Evolutionary conservation across 23 red algal species (phyloP).

Genomic region (Gracilariopsis chorda): DNA sequence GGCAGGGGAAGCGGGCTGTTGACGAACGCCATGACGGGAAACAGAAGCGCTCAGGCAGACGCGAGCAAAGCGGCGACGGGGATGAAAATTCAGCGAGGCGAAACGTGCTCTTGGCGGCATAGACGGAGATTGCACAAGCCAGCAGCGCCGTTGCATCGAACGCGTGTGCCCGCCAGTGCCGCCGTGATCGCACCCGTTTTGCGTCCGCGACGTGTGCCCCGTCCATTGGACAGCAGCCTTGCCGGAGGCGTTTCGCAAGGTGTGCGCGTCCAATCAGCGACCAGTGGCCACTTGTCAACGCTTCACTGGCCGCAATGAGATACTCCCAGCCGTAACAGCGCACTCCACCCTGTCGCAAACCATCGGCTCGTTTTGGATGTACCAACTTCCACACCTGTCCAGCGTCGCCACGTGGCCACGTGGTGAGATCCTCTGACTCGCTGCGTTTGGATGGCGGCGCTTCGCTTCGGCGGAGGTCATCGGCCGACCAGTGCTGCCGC

Average conservation of each 20-base stretch:
- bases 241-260: neutral
- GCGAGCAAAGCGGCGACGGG: neutral
- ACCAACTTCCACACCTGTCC: no score
- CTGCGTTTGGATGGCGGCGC: no score
- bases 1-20: neutral
- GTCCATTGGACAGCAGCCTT: neutral
- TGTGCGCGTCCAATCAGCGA: neutral
- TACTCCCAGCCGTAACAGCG: no score
- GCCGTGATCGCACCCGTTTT: no score
- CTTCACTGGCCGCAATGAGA: neutral
- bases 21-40: slow-evolving; percentile 17
- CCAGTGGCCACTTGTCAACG: neutral
- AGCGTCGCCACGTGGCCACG: no score
- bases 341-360: no score
- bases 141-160: no score
- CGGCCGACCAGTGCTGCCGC: no score
- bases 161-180: no score
- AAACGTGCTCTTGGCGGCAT: neutral
- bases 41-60: neutral
- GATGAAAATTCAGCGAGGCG: neutral
- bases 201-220: neutral
- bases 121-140: neutral
- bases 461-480: no score
- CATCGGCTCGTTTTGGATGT: no score
- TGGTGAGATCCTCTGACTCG: no score